Evolutionary conservation across 352 stramenopile species (phyloP), one percentile per base, ranked within the genome.

Genomic region (Pythium pyrilobum): DNA sequence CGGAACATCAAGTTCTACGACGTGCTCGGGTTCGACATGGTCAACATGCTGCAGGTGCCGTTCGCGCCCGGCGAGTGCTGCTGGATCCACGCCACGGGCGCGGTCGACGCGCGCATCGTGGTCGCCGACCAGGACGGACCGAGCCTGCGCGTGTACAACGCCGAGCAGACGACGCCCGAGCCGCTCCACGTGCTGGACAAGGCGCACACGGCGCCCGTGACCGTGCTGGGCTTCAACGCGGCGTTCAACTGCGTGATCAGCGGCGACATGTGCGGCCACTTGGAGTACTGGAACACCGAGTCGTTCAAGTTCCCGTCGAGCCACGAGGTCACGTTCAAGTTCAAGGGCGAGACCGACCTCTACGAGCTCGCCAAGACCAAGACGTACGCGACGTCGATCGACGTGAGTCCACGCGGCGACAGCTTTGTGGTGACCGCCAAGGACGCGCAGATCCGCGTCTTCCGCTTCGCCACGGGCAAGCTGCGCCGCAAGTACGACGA

Each of bases 1-100:
- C 79, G 89, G 32, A 87, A 85, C 16, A 85, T 99, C 47, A 99
- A 99, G 81, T 96, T 99, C 51, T 99, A 99, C 75, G 97, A 99
- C 66, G 92, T 99, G 21, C 62, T 91, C 12, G 88, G 84, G 12
- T 99, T 99, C 74, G 97, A 99, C 77, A 98, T 99, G 66, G 95
- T 95, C 33, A 94, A 97, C 49, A 99, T 99, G 92, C 74, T 99
- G 15, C 74, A 70, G 16, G 66, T 97, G 13, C 62, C 66, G 10
- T 96, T 66, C 62, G 62, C 64, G 2, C 92, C 92, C 7, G 72
- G 67, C 31, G 69, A 80, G 16, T 92, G 74, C 67, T 86, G 73
- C 57, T 96, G 72, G 88, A 77, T 84, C 62, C 87, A 67, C 37
- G 39, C 52, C 27, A 89, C 76, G 56, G 73, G 68, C 21, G 69